Evolutionary conservation across 1,284 basidiomycete species (phyloP).

Genomic region (Apiotrichum mycotoxinovorans): DNA sequence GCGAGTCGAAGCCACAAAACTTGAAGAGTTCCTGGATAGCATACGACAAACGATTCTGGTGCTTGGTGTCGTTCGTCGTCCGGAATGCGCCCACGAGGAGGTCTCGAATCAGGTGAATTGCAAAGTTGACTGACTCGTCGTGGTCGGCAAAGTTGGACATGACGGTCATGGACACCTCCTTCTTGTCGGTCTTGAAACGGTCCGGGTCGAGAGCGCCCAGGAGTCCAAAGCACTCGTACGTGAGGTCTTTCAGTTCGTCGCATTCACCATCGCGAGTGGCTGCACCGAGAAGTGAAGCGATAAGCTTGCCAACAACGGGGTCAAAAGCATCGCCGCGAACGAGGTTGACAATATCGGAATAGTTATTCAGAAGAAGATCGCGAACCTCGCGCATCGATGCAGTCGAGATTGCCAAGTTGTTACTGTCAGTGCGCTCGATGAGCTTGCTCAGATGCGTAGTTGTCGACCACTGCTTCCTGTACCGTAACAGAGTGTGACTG

Average conservation of each 20-base stretch:
- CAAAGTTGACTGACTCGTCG: conserved; percentile 74
- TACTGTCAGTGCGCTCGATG: conserved; percentile 69
- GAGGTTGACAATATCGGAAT: conserved; percentile 60
- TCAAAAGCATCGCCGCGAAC: conserved; percentile 84
- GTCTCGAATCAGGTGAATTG: conserved; percentile 77
- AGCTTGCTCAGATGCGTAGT: conserved; percentile 64
- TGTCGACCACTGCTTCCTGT: conserved; percentile 58
- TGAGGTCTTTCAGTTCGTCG: conserved; percentile 63
- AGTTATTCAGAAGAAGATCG: conserved; percentile 58
- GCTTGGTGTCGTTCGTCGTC: conserved; percentile 87
- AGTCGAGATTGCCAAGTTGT: conserved; percentile 75
- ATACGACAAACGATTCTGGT: conserved; percentile 85
- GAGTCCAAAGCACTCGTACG: conserved; percentile 89
- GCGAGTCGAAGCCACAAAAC: conserved; percentile 78
- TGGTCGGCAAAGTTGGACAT: conserved; percentile 78
- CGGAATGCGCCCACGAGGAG: conserved; percentile 89
- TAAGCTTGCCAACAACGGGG: conserved; percentile 65
- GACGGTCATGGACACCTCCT: conserved; percentile 67
- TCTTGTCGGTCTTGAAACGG: conserved; percentile 57
- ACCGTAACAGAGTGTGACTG: conserved; percentile 54
- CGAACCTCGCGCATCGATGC: conserved; percentile 77
- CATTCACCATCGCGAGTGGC: conserved; percentile 69
- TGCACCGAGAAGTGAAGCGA: conserved; percentile 67
- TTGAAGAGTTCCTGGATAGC: conserved; percentile 88
- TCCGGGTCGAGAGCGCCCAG: conserved; percentile 95